Percentiles rank a stretch among this genome's conserved stretches.
Evolutionary conservation across 768 basidiomycete genomes (phyloP).

Genomic region (Sarcomyxa edulis): DNA sequence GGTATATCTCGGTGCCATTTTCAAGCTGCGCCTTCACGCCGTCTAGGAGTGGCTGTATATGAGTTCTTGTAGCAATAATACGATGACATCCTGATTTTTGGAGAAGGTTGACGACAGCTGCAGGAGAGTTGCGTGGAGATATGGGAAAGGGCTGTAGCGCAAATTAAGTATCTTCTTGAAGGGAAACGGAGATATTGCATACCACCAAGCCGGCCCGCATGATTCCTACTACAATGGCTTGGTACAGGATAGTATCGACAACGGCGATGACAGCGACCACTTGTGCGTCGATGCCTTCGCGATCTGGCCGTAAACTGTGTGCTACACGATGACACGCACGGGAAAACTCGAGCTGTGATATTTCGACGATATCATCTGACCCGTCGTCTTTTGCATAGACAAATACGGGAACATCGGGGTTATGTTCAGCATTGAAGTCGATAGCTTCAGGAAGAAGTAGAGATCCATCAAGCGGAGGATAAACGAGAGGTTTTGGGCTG

Average conservation of each 20-base stretch:
- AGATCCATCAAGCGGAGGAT: slow-evolving; percentile 27
- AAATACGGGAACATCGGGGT: slow-evolving; percentile 24
- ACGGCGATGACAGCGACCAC: slow-evolving; percentile 32
- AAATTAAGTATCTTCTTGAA: not conserved
- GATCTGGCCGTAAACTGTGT: slow-evolving; percentile 29
- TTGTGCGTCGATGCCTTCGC: slow-evolving; percentile 24
- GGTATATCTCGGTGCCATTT: slow-evolving; percentile 5
- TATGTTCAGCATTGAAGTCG: slow-evolving; percentile 29
- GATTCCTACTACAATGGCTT: slow-evolving; percentile 32
- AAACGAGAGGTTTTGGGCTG: too few species aligned
- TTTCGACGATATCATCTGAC: slow-evolving; percentile 14
- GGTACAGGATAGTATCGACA: slow-evolving; percentile 32
- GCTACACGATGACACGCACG: slow-evolving; percentile 39
- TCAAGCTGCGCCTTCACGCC: slow-evolving; percentile 15
- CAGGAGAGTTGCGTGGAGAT: slow-evolving; percentile 31
- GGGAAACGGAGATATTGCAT: not conserved
- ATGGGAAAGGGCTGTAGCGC: slow-evolving; percentile 36
- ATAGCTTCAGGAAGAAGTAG: slow-evolving; percentile 24
- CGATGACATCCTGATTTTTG: slow-evolving; percentile 31
- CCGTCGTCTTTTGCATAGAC: slow-evolving; percentile 18
- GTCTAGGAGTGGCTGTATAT: slow-evolving; percentile 17
- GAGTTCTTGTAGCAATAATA: slow-evolving; percentile 23
- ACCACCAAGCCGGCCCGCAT: slow-evolving; percentile 31
- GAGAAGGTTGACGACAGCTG: slow-evolving; percentile 29
- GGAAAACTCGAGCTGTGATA: slow-evolving; percentile 38